Conservation (phyloP, 192 early-diverging fungal species). For the Piromyces finnis region DNA sequence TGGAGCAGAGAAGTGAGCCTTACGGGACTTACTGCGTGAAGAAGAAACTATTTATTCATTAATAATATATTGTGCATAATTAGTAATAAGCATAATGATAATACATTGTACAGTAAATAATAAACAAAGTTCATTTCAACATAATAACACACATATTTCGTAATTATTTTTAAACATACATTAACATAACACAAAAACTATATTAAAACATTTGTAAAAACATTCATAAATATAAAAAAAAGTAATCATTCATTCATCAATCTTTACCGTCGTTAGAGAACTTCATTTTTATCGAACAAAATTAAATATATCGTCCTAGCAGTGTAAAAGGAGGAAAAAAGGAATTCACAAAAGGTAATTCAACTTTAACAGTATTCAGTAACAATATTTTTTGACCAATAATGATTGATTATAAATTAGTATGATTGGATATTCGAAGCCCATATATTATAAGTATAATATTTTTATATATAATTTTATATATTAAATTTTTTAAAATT, state of each 20-base stretch:
- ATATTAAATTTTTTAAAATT: too few species aligned
- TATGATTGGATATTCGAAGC: neutral
- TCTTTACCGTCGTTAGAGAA: neutral
- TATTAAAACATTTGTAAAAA: too few species aligned
- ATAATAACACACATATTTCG: too few species aligned
- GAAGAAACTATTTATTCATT: slow-evolving; percentile 43
- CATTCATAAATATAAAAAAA: neutral
- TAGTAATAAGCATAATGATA: too few species aligned
- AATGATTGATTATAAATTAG: neutral
- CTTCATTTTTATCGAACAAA: neutral
- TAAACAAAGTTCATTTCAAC: neutral
- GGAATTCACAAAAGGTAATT: neutral
- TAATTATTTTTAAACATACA: neutral
- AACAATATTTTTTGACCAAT: neutral
- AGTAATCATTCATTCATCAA: neutral
- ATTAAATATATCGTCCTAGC: neutral
- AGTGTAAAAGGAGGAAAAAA: neutral
- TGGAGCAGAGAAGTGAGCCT: slow-evolving; percentile 97
- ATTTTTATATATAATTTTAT: neutral
- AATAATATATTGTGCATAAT: too few species aligned
- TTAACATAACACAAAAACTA: too few species aligned
- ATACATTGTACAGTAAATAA: neutral
- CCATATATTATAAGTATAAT: neutral
- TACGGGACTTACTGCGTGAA: slow-evolving; percentile 80
- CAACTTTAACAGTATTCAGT: neutral